phyloP scores from a whole-genome alignment of 2,329 filamentous ascomycete species.

The Exophiala xenobiotica region DNA sequence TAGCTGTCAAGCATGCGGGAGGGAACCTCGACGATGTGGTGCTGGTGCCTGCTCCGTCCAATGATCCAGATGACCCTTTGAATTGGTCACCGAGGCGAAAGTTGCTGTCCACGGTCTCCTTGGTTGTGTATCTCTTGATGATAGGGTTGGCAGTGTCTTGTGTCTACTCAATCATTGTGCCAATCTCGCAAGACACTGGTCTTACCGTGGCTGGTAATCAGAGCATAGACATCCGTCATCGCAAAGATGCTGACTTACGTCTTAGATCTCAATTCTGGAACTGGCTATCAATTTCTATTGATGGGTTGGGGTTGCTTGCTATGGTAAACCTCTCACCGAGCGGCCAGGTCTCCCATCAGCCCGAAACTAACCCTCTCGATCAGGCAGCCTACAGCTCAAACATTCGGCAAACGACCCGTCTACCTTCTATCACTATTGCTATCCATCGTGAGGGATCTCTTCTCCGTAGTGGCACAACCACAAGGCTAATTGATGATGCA shows the following conservation, averaged over 20 bases:
- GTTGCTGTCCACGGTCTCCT: constrained; percentile 27
- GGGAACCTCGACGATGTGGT: constrained; percentile 12
- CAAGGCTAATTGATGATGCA: background rate
- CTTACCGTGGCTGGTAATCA: background rate
- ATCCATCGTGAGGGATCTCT: background rate
- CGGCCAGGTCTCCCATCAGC: background rate
- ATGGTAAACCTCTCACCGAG: background rate
- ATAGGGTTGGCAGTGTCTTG: background rate
- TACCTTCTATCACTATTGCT: background rate
- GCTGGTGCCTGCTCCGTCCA: constrained; percentile 33
- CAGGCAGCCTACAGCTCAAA: background rate
- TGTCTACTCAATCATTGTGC: background rate
- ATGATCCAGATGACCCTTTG: constrained; percentile 32
- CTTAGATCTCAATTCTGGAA: background rate
- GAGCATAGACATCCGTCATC: background rate
- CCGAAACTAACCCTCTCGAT: background rate
- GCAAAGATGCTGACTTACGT: background rate
- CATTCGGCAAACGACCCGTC: background rate
- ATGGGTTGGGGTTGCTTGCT: background rate
- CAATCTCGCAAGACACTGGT: background rate
- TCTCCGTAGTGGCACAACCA: background rate
- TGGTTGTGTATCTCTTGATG: constrained; percentile 24
- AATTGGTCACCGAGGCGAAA: constrained; percentile 31
- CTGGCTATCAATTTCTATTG: background rate
- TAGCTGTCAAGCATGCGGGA: background rate